Conservation (phyloP, 1,284 basidiomycete species). For the Ganoderma sinense region DNA sequence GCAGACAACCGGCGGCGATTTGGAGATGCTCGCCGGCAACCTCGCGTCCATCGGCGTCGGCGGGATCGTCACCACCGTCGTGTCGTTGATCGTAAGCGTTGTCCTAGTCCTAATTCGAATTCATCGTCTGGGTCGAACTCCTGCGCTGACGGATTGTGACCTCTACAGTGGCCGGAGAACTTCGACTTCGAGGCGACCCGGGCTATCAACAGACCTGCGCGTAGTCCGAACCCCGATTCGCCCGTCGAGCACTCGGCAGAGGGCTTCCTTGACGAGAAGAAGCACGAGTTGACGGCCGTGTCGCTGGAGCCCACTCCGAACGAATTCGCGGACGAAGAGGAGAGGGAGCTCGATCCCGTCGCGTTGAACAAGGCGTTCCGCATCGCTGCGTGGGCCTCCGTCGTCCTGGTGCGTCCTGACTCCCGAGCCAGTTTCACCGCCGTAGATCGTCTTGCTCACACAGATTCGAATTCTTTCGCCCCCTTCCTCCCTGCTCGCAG, state of each 20-base stretch:
- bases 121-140: not conserved
- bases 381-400: constrained; percentile 78
- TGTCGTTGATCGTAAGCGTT: constrained; percentile 64
- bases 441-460: not conserved
- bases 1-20: constrained; percentile 66
- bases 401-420: constrained; percentile 64
- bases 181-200: constrained; percentile 85
- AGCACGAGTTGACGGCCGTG: constrained; percentile 38
- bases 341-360: constrained; percentile 67
- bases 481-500: constrained; percentile 42
- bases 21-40: constrained; percentile 89
- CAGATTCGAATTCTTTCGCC: not conserved
- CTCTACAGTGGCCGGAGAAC: constrained; percentile 74
- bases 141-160: not conserved
- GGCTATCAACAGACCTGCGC: constrained; percentile 65
- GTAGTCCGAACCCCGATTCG: constrained; percentile 27
- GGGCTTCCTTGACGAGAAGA: constrained; percentile 38
- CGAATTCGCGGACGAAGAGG: constrained; percentile 48
- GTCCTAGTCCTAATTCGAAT: not conserved
- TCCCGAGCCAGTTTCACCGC: constrained; percentile 10
- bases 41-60: constrained; percentile 86
- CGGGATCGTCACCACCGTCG: constrained; percentile 73
- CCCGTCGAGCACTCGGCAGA: constrained; percentile 30
- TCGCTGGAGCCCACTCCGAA: constrained; percentile 42
- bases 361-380: constrained; percentile 75